phyloP scores from a whole-genome alignment of 2,329 filamentous ascomycete species.

The Rhytidhysteron rufulum region DNA sequence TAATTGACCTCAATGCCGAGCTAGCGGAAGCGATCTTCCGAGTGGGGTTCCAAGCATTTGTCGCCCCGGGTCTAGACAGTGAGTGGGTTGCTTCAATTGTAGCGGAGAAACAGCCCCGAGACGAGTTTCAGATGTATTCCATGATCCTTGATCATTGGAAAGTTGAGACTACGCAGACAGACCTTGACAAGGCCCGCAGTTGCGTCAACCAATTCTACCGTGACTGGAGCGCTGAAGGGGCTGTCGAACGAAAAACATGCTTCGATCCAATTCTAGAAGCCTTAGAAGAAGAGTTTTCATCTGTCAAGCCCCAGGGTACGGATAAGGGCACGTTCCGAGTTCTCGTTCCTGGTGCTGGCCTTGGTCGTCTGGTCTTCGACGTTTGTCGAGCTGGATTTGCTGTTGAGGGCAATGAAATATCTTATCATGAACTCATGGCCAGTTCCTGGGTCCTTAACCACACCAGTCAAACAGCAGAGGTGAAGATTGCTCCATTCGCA shows the following conservation, averaged over 20 bases:
- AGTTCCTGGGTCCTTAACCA: conserved; percentile 72
- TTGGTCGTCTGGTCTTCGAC: conserved; percentile 87
- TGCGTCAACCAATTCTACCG: conserved; percentile 92
- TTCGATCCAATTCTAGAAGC: conserved; percentile 70
- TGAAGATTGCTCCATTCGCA: conserved; percentile 79
- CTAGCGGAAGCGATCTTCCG: conserved; percentile 74
- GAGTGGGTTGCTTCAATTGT: conserved; percentile 31
- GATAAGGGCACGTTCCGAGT: conserved; percentile 53
- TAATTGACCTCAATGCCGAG: conserved; percentile 83
- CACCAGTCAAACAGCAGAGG: conserved; percentile 57
- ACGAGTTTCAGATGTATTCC: conserved; percentile 31
- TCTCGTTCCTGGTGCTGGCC: conserved; percentile 82
- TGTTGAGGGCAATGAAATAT: conserved; percentile 88
- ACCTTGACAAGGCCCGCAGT: conserved; percentile 87
- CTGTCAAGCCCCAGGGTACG: conserved; percentile 10
- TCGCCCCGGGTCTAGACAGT: conserved; percentile 27
- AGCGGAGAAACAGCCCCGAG: conserved; percentile 21
- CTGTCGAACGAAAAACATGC: conserved; percentile 68
- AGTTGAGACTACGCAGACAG: conserved; percentile 64
- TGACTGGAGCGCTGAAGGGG: conserved; percentile 84
- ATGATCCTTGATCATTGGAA: conserved; percentile 62
- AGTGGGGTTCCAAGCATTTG: conserved; percentile 30
- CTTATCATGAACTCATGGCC: conserved; percentile 91
- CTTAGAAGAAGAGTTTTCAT: conserved; percentile 50
- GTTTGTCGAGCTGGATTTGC: conserved; percentile 69